These are phyloP conservation scores for Arthrobotrys musiformis DNA, from an alignment of 2,329 filamentous ascomycete genomes.

Conservation along the genomic window DNA sequence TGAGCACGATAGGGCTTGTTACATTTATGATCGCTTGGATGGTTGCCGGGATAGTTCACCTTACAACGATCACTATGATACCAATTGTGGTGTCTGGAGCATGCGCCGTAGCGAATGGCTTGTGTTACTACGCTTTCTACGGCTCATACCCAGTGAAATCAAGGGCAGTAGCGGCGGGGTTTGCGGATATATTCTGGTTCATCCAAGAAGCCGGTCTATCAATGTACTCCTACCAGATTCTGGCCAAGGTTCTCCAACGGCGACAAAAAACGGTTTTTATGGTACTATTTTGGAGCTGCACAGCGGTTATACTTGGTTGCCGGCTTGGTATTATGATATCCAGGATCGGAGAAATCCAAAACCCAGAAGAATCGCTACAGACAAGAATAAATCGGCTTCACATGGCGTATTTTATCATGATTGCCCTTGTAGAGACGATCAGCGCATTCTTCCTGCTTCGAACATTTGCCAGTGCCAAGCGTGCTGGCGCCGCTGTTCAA, in stretches of 20 bases:
- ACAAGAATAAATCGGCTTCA: constrained; percentile 63
- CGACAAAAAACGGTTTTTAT: constrained; percentile 65
- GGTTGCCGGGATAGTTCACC: constrained; percentile 63
- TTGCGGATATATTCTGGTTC: constrained; percentile 64
- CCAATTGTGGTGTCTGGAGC: constrained; percentile 63
- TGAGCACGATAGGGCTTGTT: constrained; percentile 65
- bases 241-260: constrained; percentile 66
- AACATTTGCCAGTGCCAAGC: constrained; percentile 60
- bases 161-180: constrained; percentile 62
- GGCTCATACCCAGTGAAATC: constrained; percentile 57
- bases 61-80: constrained; percentile 63
- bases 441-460: constrained; percentile 63
- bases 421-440: constrained; percentile 64
- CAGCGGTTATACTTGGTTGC: constrained; percentile 67
- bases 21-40: constrained; percentile 63
- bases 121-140: constrained; percentile 65
- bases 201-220: constrained; percentile 65
- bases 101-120: constrained; percentile 64
- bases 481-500: constrained; percentile 59
- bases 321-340: constrained; percentile 63
- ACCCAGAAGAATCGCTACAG: constrained; percentile 58
- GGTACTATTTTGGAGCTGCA: constrained; percentile 69
- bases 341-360: constrained; percentile 61
- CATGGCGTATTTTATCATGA: constrained; percentile 64
- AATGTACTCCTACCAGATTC: constrained; percentile 68